Percentiles rank a stretch among this genome's conserved stretches.
Conservation (phyloP, 176 grass and related monocot genomes). For the Chrysopogon serrulatus region DNA sequence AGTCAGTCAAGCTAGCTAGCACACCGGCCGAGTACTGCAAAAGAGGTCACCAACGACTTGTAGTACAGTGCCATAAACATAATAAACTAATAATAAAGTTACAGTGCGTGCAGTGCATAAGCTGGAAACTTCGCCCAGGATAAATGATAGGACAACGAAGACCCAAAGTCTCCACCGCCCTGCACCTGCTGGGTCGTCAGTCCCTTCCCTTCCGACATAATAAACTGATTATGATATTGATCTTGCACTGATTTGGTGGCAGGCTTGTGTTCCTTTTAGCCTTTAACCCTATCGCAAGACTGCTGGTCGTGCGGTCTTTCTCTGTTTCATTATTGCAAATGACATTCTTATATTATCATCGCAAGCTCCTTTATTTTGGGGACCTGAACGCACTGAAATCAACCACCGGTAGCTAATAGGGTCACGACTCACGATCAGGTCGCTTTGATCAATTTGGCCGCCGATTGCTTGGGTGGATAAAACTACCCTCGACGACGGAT, state of each 20-base stretch:
- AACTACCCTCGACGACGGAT: neutral
- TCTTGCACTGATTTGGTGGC: neutral
- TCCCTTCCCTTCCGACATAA: too few species aligned
- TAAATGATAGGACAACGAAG: neutral
- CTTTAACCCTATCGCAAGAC: neutral
- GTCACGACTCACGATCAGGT: neutral
- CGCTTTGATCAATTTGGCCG: neutral
- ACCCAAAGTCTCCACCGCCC: neutral
- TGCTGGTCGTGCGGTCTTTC: neutral
- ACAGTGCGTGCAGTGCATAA: too few species aligned
- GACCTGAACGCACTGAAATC: neutral
- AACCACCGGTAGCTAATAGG: neutral
- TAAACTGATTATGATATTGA: neutral
- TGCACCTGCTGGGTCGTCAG: neutral
- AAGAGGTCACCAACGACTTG: too few species aligned
- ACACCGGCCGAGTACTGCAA: too few species aligned
- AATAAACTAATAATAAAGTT: too few species aligned
- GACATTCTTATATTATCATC: neutral
- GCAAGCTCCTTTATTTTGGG: neutral
- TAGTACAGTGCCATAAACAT: too few species aligned
- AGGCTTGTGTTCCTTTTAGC: neutral
- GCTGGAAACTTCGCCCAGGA: too few species aligned
- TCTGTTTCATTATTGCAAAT: neutral
- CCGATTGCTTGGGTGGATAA: neutral
- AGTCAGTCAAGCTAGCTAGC: neutral